Conservation (phyloP, 2,329 filamentous ascomycete genomes). For the Pochonia chlamydosporia region DNA sequence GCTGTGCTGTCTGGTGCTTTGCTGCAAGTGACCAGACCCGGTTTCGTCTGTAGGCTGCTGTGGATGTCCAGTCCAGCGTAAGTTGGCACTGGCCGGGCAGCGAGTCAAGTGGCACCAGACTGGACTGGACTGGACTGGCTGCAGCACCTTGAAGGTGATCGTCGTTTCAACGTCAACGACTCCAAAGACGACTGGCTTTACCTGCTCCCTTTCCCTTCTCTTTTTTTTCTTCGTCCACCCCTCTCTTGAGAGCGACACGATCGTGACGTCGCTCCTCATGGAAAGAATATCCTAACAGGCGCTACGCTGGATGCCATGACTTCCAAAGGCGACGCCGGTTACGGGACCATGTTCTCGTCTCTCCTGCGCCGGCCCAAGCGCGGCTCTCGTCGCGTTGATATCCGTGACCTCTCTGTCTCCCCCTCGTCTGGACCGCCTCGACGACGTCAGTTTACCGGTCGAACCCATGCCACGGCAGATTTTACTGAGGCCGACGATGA, state of each 20-base stretch:
- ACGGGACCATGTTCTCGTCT: constrained; percentile 30
- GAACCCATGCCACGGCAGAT: constrained; percentile 54
- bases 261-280: constrained; percentile 10
- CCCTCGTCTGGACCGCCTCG: constrained; percentile 23
- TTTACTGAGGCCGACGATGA: constrained; percentile 53
- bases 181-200: constrained; percentile 5
- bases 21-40: too few relatives aligned
- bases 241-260: background rate
- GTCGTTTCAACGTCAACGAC: too few relatives aligned
- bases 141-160: too few relatives aligned
- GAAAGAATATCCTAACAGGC: constrained; percentile 20
- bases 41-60: too few relatives aligned
- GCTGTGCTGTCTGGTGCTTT: too few relatives aligned
- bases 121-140: too few relatives aligned
- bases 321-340: constrained; percentile 2
- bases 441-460: constrained; percentile 20
- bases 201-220: constrained; percentile 6
- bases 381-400: constrained; percentile 26
- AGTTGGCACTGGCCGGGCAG: too few relatives aligned
- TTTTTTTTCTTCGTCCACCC: constrained; percentile 5
- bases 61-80: too few relatives aligned
- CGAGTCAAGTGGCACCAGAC: too few relatives aligned
- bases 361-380: constrained; percentile 27
- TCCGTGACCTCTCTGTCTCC: constrained; percentile 22
- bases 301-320: constrained; percentile 11